phyloP scores from a whole-genome alignment of 495 filamentous ascomycete genomes.

The Talaromyces borbonicus region DNA sequence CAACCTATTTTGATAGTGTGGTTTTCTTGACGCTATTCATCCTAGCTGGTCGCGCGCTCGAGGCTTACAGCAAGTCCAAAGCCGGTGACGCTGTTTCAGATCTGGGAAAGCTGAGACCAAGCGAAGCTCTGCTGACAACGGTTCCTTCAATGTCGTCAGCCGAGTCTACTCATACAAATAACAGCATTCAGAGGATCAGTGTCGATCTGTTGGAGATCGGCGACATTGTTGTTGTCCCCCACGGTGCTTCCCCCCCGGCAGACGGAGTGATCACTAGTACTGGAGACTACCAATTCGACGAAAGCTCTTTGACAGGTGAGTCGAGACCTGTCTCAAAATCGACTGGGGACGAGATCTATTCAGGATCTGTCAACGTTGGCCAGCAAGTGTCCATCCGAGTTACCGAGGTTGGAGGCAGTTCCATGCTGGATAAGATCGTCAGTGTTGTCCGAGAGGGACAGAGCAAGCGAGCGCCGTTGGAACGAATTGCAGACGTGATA shows the following conservation, averaged over 20 bases:
- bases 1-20: slow-evolving; percentile 88
- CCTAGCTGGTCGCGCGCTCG: slow-evolving; percentile 67
- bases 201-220: slow-evolving; percentile 78
- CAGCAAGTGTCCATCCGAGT: slow-evolving; percentile 59
- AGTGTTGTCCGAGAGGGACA: slow-evolving; percentile 85
- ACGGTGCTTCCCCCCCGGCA: slow-evolving; percentile 76
- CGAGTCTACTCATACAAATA: slow-evolving; percentile 5
- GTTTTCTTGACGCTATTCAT: slow-evolving; percentile 92
- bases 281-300: slow-evolving; percentile 67
- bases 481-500: slow-evolving; percentile 72
- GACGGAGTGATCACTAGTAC: slow-evolving; percentile 59
- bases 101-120: slow-evolving; percentile 69
- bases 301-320: slow-evolving; percentile 86
- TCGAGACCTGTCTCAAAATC: slow-evolving; percentile 65
- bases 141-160: background rate
- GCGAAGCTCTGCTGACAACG: slow-evolving; percentile 59
- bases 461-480: slow-evolving; percentile 75
- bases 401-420: slow-evolving; percentile 60
- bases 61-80: slow-evolving; percentile 88
- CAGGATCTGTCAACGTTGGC: slow-evolving; percentile 80
- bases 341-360: slow-evolving; percentile 62
- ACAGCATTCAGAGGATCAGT: slow-evolving; percentile 34
- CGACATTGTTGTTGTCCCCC: slow-evolving; percentile 64
- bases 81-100: slow-evolving; percentile 81
- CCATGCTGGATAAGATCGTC: slow-evolving; percentile 91